Conservation (phyloP, 2,329 filamentous ascomycete species). For the Trichoderma sp. region DNA sequence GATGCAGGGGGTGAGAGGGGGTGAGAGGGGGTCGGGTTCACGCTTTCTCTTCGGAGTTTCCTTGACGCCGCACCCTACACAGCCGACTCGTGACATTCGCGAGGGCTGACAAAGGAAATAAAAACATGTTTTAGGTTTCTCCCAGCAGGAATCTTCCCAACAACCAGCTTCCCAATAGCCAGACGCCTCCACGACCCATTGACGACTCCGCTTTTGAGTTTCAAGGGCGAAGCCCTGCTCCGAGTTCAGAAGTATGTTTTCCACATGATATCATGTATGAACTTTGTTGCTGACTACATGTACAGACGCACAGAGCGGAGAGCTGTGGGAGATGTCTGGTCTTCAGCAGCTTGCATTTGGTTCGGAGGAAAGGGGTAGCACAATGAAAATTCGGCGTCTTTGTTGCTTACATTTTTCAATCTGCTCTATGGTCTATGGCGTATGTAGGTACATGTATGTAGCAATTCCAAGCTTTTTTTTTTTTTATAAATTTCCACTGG, state of each 20-base stretch:
- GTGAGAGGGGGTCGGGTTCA: slow-evolving; percentile 15
- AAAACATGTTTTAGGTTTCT: neutral
- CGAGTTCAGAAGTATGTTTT: neutral
- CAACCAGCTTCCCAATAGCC: neutral
- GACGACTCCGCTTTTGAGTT: neutral
- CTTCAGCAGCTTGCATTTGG: neutral
- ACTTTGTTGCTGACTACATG: neutral
- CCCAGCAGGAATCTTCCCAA: neutral
- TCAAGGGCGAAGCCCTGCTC: neutral
- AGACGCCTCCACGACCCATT: neutral
- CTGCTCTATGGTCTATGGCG: neutral
- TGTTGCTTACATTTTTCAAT: neutral
- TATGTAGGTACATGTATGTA: slow-evolving; percentile 9
- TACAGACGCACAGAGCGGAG: neutral
- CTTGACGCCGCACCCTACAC: neutral
- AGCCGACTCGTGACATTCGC: neutral
- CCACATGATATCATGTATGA: slow-evolving; percentile 3
- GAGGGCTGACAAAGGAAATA: neutral
- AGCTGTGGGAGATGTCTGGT: neutral
- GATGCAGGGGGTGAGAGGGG: slow-evolving; percentile 3
- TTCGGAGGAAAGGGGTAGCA: neutral
- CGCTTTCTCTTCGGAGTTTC: slow-evolving; percentile 21
- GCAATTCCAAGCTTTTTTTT: neutral
- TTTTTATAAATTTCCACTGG: neutral
- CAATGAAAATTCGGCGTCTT: neutral